These are phyloP conservation scores for Toxicodendron radicans DNA, from an alignment of 345 rosid species.

Conservation along the genomic window DNA sequence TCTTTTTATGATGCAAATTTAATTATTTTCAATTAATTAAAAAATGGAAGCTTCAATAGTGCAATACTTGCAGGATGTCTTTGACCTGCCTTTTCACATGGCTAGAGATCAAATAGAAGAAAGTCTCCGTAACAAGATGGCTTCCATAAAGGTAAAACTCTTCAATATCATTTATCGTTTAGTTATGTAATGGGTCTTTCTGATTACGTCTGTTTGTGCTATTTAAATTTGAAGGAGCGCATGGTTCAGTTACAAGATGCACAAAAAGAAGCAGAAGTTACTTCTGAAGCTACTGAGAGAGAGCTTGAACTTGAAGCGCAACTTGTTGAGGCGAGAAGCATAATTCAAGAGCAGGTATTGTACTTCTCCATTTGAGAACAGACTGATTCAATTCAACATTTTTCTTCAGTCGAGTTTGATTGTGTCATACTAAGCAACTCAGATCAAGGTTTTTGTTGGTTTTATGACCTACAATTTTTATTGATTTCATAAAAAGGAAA, in stretches of 20 bases:
- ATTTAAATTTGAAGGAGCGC: slow-evolving; percentile 46
- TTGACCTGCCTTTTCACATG: slow-evolving; percentile 90
- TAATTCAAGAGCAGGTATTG: slow-evolving; percentile 93
- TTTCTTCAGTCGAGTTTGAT: not conserved
- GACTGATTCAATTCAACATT: not conserved
- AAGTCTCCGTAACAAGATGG: slow-evolving; percentile 87
- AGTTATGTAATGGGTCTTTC: not conserved
- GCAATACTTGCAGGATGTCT: slow-evolving; percentile 63
- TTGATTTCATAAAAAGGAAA: not conserved
- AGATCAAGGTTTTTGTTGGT: not conserved
- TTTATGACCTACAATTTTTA: not conserved
- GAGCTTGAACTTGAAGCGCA: slow-evolving; percentile 99
- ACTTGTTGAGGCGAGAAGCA: slow-evolving; percentile 97
- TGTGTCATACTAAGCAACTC: not conserved
- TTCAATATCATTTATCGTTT: slow-evolving; percentile 4
- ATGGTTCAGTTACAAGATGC: slow-evolving; percentile 93
- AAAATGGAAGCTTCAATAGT: slow-evolving; percentile 5
- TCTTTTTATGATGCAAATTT: slow-evolving; percentile 10
- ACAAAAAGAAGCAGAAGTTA: slow-evolving; percentile 83
- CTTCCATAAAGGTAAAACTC: slow-evolving; percentile 73
- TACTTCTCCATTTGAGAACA: slow-evolving; percentile 10
- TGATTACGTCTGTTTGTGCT: slow-evolving; percentile 10
- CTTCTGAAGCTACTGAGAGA: slow-evolving; percentile 92
- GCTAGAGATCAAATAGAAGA: slow-evolving; percentile 98
- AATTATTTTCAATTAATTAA: not conserved